Evolutionary conservation across 78 protist genomes (phyloP), one percentile per base, ranked within the genome.

Genomic region (Monosiga brevicollis): DNA sequence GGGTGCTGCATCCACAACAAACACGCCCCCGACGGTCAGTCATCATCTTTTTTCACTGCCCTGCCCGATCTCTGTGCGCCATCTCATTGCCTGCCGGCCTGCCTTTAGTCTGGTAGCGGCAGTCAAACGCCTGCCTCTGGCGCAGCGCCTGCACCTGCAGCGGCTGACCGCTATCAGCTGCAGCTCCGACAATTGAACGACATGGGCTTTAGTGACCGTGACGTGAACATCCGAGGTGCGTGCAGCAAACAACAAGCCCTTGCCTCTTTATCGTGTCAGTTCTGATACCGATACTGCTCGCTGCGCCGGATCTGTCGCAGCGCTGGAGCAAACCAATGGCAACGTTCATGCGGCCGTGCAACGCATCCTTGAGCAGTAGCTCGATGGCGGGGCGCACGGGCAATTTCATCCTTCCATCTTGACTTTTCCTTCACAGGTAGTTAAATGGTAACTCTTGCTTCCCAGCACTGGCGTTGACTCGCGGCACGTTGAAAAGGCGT

Each of bases 151-250:
- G 72, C 6, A 24, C 73, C 78, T 73, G 84, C 92, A 77, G 91
- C 93, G 11, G 90, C 71, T 32, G 75, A 39, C 40, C 71, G 87
- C 76, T 93, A 36, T 49, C 55, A 55, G 42, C 26, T 40, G 26
- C 94, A 93, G 83, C 74, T 93, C 10, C 54, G 29, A 25, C 91
- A 89, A 78, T 80, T 93, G 36, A 74, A 87, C 23, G 95, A 91
- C 37, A 91, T 93, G 89, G 95, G 95, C n/a, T 93, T 93, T 43
- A 23, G 35, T 2, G 94, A 93, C 41, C 73, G 43, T n/a, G 88
- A 75, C 25, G 86, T 79, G 37, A 91, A 91, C 84, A 93, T 93
- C 81, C 29, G 29, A 49, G 62, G 62, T 49, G 62, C 62, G 62
- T 20, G 6, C 29, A n/a, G n/a, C n/a, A n/a, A n/a, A n/a, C n/a